Evolutionary conservation across 108 stramenopile species (phyloP).

Genomic region (Nannochloropsis salina): DNA sequence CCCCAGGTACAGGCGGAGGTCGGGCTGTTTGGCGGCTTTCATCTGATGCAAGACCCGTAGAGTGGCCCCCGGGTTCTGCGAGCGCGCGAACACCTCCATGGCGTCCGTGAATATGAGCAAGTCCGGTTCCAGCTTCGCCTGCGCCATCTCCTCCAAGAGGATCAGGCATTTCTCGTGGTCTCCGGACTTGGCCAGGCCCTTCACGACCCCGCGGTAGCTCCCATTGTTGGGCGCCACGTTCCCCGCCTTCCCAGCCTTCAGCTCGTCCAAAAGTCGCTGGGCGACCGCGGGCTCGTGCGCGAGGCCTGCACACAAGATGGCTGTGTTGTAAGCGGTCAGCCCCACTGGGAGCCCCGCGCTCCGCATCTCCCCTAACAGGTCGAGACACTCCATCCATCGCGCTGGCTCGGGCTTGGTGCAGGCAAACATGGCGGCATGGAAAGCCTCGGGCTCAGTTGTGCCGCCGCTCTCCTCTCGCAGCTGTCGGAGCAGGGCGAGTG

Average conservation of each 20-base stretch:
- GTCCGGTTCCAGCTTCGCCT: background rate
- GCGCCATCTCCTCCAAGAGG: background rate
- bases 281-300: conserved; percentile 2
- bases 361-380: background rate
- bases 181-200: background rate
- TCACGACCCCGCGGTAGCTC: background rate
- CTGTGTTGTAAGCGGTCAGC: background rate
- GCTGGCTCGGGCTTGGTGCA: background rate
- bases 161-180: background rate
- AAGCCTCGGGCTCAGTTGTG: background rate
- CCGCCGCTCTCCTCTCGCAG: background rate
- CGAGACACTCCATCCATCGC: background rate
- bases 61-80: background rate
- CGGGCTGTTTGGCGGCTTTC: background rate
- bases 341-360: background rate
- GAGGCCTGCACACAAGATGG: conserved; percentile 1
- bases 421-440: background rate
- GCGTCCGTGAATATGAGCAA: background rate
- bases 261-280: background rate
- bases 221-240: background rate
- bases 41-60: background rate
- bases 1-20: background rate
- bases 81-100: background rate
- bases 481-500: background rate
- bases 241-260: background rate